Evolutionary conservation across 208 protist species (phyloP), one percentile per base, ranked within the genome.

Genomic region (Acanthamoeba royreba): DNA sequence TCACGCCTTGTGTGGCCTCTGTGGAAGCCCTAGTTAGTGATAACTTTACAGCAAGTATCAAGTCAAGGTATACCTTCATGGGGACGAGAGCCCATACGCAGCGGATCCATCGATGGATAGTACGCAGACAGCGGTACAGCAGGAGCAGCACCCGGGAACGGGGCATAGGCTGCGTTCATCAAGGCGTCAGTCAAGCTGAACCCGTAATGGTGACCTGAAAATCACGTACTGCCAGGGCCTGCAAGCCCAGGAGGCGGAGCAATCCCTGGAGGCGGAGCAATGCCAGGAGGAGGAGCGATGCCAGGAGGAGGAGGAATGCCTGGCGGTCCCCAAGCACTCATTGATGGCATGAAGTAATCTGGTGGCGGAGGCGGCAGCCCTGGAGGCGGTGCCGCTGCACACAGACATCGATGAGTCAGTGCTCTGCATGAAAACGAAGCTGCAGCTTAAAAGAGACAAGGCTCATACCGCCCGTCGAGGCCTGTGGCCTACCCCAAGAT

Each of bases 401-500:
- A 19, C 5, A 63, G n/a, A 81, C 69, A n/a, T 35, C 40, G 4
- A 45, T 22, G 63, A 74, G 25, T 55, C 19, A 55, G 49, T 55
- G 19, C n/a, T n/a, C n/a, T n/a, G n/a, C n/a, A n/a, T n/a, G n/a
- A n/a, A n/a, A n/a, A n/a, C n/a, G n/a, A n/a, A n/a, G n/a, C n/a
- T n/a, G n/a, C n/a, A n/a, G n/a, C n/a, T n/a, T n/a, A n/a, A n/a
- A n/a, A n/a, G n/a, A n/a, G n/a, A n/a, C n/a, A n/a, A n/a, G 22
- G 0, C 19, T 9, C 45, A 17, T 85, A 85, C 74, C 77, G 19
- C 77, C 77, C 43, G 35, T 42, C 28, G 43, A 5, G 15, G 87
- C 87, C n/a, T 94, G 88, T 19, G 53, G 38, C 90, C 90, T 93
- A 74, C 88, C 58, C 95, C 95, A 96, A n/a, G 90, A 77, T 22